Conservation (phyloP, 345 rosid species). For the Brassica napus region DNA sequence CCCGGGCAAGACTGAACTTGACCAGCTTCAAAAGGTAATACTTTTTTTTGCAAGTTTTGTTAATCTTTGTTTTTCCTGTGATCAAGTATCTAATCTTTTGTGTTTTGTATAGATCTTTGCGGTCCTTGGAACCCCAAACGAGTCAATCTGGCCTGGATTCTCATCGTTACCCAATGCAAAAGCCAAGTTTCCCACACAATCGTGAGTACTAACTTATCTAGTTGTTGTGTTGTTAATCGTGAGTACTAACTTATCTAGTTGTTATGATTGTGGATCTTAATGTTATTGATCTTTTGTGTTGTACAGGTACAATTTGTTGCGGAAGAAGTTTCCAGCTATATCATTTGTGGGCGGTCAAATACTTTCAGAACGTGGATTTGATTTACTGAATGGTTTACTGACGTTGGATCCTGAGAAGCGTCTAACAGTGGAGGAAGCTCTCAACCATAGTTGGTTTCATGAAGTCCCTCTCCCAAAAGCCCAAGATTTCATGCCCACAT, state of each 20-base stretch:
- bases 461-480: constrained; percentile 79
- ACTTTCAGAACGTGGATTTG: constrained; percentile 84
- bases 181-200: constrained; percentile 64
- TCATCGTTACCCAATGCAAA: constrained; percentile 65
- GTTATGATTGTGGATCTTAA: constrained; percentile 6
- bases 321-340: constrained; percentile 76
- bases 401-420: constrained; percentile 77
- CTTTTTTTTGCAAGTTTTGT: neutral
- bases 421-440: constrained; percentile 74
- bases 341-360: constrained; percentile 70
- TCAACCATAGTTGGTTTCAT: constrained; percentile 75
- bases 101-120: constrained; percentile 53
- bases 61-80: neutral
- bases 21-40: constrained; percentile 72
- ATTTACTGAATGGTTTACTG: constrained; percentile 66
- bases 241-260: no score
- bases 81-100: neutral
- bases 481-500: constrained; percentile 78
- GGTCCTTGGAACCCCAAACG: constrained; percentile 79
- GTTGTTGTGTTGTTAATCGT: no score
- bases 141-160: constrained; percentile 69
- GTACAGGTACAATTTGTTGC: constrained; percentile 66
- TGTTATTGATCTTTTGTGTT: constrained; percentile 18
- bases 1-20: constrained; percentile 66
- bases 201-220: no score